Conservation (phyloP, 2,329 filamentous ascomycete species). For the Colletotrichum sp. region DNA sequence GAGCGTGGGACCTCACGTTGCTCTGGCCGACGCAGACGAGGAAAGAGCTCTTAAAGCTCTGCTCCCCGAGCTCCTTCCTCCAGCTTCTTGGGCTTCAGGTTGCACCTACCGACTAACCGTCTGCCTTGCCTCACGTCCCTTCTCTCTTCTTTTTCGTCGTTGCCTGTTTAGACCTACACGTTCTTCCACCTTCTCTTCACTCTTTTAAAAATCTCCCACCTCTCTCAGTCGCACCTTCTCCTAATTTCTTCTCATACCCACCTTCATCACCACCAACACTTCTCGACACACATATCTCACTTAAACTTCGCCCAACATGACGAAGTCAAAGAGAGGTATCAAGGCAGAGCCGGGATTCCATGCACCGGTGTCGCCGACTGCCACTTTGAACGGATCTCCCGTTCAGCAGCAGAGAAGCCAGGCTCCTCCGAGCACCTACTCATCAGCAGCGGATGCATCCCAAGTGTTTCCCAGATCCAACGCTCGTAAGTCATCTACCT, state of each 20-base stretch:
- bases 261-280: background rate
- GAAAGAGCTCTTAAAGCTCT: constrained; percentile 21
- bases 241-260: background rate
- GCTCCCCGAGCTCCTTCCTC: background rate
- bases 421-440: background rate
- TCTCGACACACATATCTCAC: background rate
- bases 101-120: background rate
- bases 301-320: background rate
- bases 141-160: background rate
- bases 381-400: background rate
- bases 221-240: background rate
- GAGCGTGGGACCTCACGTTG: constrained; percentile 18
- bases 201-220: background rate
- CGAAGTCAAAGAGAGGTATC: constrained; percentile 10
- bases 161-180: background rate
- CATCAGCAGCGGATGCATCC: background rate
- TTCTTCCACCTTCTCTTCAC: background rate
- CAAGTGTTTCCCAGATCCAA: constrained; percentile 35
- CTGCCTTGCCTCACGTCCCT: background rate
- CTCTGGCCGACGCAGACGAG: constrained; percentile 17
- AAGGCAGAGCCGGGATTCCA: constrained; percentile 10
- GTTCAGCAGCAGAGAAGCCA: background rate
- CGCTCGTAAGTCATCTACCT: constrained; percentile 37
- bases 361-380: background rate
- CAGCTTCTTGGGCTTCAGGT: background rate